A percentile compares a stretch with the other conserved stretches of the same genome.
These are phyloP conservation scores for Aspergillus thermomutatus DNA, from an alignment of 2,329 filamentous ascomycete species.

Conservation along the genomic window DNA sequence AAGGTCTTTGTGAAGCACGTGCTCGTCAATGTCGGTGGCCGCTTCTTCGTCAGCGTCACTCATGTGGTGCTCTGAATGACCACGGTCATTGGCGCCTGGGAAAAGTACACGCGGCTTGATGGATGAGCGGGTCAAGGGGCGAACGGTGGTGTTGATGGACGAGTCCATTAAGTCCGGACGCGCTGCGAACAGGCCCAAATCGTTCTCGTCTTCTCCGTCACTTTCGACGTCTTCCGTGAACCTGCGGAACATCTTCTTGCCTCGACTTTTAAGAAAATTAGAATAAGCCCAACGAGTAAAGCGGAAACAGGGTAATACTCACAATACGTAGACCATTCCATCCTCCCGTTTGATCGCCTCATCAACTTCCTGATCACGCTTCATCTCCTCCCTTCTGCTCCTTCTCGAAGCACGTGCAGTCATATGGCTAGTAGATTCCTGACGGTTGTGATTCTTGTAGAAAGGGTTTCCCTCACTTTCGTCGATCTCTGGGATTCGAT, in stretches of 20 bases:
- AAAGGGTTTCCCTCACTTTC: slow-evolving; percentile 56
- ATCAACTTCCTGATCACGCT: slow-evolving; percentile 44
- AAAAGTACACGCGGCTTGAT: slow-evolving; percentile 62
- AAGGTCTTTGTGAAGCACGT: slow-evolving; percentile 16
- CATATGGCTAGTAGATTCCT: slow-evolving; percentile 18
- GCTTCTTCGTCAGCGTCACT: slow-evolving; percentile 50
- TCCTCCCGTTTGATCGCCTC: slow-evolving; percentile 52
- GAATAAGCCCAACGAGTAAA: slow-evolving; percentile 7
- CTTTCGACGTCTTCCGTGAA: slow-evolving; percentile 46
- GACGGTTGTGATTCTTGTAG: slow-evolving; percentile 38
- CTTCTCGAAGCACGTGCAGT: slow-evolving; percentile 31
- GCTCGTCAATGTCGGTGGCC: slow-evolving; percentile 53
- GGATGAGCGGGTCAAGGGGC: slow-evolving; percentile 55
- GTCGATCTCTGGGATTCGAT: slow-evolving; percentile 55
- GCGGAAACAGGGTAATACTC: slow-evolving; percentile 35
- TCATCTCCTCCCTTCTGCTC: slow-evolving; percentile 31
- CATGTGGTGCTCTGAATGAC: slow-evolving; percentile 34
- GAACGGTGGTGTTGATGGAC: slow-evolving; percentile 28
- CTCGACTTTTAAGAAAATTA: slow-evolving; percentile 49
- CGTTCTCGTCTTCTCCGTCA: slow-evolving; percentile 40
- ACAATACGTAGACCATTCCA: slow-evolving; percentile 62
- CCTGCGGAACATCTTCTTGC: slow-evolving; percentile 58
- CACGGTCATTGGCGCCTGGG: slow-evolving; percentile 44
- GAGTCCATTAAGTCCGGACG: slow-evolving; percentile 38
- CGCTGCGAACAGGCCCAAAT: slow-evolving; percentile 40